Conservation (phyloP, 2,329 filamentous ascomycete species). For the Pleomassaria siparia region DNA sequence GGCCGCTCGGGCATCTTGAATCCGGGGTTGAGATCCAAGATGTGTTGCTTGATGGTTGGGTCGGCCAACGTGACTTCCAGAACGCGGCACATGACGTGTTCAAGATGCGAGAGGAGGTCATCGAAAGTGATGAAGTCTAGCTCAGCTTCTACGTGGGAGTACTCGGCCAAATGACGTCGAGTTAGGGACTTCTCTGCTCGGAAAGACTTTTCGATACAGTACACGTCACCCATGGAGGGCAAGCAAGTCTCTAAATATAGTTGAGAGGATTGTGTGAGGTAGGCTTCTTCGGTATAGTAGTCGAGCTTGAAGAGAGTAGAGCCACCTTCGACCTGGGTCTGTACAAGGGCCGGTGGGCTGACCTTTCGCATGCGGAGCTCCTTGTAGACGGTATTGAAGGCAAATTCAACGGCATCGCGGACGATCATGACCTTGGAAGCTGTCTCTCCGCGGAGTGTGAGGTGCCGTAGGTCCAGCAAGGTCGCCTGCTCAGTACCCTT, state of each 20-base stretch:
- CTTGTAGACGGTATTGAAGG: slow-evolving; percentile 78
- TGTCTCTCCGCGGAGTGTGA: slow-evolving; percentile 81
- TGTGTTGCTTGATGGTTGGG: slow-evolving; percentile 67
- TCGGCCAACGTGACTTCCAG: slow-evolving; percentile 77
- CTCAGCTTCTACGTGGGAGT: slow-evolving; percentile 95
- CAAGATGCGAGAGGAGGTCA: slow-evolving; percentile 83
- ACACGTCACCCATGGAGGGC: slow-evolving; percentile 88
- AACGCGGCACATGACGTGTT: slow-evolving; percentile 83
- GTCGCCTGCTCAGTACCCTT: slow-evolving; percentile 67
- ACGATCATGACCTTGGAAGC: slow-evolving; percentile 87
- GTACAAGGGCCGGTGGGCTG: slow-evolving; percentile 85
- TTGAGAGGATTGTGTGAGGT: slow-evolving; percentile 94
- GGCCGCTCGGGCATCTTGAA: slow-evolving; percentile 81
- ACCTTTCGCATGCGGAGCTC: slow-evolving; percentile 80
- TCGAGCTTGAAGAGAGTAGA: slow-evolving; percentile 86
- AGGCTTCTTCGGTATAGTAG: slow-evolving; percentile 88
- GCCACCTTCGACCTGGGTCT: slow-evolving; percentile 92
- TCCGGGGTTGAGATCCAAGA: slow-evolving; percentile 87
- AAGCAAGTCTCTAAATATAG: slow-evolving; percentile 96
- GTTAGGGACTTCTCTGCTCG: slow-evolving; percentile 95
- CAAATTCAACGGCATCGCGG: slow-evolving; percentile 75
- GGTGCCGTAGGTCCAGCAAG: slow-evolving; percentile 78
- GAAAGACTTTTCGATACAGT: slow-evolving; percentile 98
- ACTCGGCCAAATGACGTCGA: slow-evolving; percentile 90
- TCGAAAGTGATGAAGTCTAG: slow-evolving; percentile 93